Evolutionary conservation across 306 rosid species (phyloP).

Genomic region (Cicer chorassanicum): DNA sequence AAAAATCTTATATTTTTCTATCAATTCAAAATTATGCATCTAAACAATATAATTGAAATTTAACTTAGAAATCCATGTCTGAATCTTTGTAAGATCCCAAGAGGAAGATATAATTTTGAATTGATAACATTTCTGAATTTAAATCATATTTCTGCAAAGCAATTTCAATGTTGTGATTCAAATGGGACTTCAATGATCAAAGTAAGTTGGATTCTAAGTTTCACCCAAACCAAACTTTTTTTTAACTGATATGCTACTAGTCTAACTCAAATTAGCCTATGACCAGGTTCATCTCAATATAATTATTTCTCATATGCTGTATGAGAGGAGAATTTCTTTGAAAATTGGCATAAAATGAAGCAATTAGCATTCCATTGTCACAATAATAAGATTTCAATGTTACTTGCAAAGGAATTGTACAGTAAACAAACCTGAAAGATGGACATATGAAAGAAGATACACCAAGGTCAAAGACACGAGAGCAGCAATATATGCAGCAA

Average conservation of each 20-base stretch:
- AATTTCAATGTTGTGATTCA: background rate
- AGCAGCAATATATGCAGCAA: conserved; percentile 68
- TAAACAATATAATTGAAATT: background rate
- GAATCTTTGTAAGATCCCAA: background rate
- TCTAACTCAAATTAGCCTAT: background rate
- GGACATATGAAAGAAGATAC: conserved; percentile 90
- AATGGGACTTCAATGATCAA: background rate
- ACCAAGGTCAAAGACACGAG: conserved; percentile 75
- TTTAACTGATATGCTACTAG: too few relatives aligned
- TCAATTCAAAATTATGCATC: background rate
- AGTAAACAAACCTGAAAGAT: conserved; percentile 80
- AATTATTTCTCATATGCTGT: background rate
- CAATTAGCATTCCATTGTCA: conserved; percentile 12
- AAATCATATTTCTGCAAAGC: background rate
- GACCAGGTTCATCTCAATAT: conserved; percentile 6
- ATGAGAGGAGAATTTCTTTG: conserved; percentile 1
- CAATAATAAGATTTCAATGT: conserved; percentile 24
- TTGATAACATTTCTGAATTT: background rate
- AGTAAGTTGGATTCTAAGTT: background rate
- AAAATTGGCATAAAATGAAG: conserved; percentile 23
- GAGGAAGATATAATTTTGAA: background rate
- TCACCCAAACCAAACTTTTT: too few relatives aligned
- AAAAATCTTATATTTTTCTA: background rate
- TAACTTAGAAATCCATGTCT: background rate
- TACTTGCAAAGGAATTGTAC: conserved; percentile 1